A percentile compares a stretch with the other conserved stretches of the same genome.
phyloP scores from a whole-genome alignment of 768 basidiomycete genomes.

The Candolleomyces aberdarensis region DNA sequence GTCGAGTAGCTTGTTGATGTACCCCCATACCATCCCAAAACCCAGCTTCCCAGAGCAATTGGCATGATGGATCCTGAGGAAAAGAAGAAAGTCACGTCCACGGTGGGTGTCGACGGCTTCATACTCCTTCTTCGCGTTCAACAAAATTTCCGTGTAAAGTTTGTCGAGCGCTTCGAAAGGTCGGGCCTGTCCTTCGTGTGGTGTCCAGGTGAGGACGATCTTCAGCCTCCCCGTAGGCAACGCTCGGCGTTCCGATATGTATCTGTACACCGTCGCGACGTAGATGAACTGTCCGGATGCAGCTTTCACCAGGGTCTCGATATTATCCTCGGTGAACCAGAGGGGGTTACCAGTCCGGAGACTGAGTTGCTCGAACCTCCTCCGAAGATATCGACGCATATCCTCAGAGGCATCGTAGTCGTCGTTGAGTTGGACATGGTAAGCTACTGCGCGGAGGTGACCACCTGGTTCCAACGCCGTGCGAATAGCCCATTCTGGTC shows the following conservation, averaged over 20 bases:
- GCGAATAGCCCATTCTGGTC: not conserved
- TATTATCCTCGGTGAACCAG: not conserved
- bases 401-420: not conserved
- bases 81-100: not conserved
- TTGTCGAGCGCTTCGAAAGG: not conserved
- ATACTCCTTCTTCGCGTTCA: not conserved
- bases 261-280: not conserved
- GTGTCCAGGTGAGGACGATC: not conserved
- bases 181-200: not conserved
- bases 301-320: not conserved
- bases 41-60: too few species aligned
- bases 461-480: not conserved
- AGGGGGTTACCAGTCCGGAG: not conserved
- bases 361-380: not conserved
- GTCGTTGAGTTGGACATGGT: not conserved
- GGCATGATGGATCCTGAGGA: not conserved
- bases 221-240: not conserved
- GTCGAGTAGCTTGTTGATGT: too few species aligned
- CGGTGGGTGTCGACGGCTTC: not conserved
- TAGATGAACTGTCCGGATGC: slow-evolving; percentile 8
- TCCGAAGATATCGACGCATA: not conserved
- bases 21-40: too few species aligned
- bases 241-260: not conserved
- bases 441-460: not conserved
- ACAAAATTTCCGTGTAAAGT: not conserved